Conservation (phyloP, 2,329 filamentous ascomycete genomes). For the Penicillium decumbens region DNA sequence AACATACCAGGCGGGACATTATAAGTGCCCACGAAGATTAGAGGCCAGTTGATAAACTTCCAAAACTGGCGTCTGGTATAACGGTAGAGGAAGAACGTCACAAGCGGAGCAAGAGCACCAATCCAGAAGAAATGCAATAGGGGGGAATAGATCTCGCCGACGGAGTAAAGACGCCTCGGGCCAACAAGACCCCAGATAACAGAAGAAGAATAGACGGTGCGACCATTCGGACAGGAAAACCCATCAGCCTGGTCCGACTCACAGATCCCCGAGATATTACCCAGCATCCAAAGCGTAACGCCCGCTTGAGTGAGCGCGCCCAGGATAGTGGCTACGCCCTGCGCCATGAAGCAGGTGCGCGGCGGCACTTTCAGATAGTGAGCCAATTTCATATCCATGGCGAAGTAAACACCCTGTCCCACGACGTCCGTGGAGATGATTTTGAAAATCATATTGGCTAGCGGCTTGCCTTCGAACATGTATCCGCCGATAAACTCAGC, state of each 20-base stretch:
- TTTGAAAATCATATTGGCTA: slow-evolving; percentile 48
- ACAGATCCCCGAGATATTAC: slow-evolving; percentile 44
- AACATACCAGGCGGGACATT: slow-evolving; percentile 25
- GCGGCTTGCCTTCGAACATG: slow-evolving; percentile 42
- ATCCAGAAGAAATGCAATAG: slow-evolving; percentile 53
- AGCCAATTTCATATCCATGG: slow-evolving; percentile 50
- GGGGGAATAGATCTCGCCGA: slow-evolving; percentile 46
- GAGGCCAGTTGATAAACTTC: slow-evolving; percentile 33
- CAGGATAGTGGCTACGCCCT: slow-evolving; percentile 47
- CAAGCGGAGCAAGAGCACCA: slow-evolving; percentile 30
- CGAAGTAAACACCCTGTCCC: slow-evolving; percentile 46
- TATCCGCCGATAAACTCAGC: slow-evolving; percentile 46
- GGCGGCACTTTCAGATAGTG: slow-evolving; percentile 52
- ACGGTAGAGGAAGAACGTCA: slow-evolving; percentile 24
- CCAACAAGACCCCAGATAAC: slow-evolving; percentile 53
- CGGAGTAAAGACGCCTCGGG: slow-evolving; percentile 47
- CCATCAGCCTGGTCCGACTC: slow-evolving; percentile 40
- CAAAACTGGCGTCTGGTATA: slow-evolving; percentile 31
- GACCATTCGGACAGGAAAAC: slow-evolving; percentile 49
- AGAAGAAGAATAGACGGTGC: slow-evolving; percentile 48
- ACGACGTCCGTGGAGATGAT: slow-evolving; percentile 42
- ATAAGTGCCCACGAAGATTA: slow-evolving; percentile 30
- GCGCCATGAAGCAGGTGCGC: slow-evolving; percentile 46
- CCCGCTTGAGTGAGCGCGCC: slow-evolving; percentile 44
- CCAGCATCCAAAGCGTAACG: slow-evolving; percentile 38